Conservation (phyloP, 139 green algal genomes). For the Tetratostichococcus sp. region DNA sequence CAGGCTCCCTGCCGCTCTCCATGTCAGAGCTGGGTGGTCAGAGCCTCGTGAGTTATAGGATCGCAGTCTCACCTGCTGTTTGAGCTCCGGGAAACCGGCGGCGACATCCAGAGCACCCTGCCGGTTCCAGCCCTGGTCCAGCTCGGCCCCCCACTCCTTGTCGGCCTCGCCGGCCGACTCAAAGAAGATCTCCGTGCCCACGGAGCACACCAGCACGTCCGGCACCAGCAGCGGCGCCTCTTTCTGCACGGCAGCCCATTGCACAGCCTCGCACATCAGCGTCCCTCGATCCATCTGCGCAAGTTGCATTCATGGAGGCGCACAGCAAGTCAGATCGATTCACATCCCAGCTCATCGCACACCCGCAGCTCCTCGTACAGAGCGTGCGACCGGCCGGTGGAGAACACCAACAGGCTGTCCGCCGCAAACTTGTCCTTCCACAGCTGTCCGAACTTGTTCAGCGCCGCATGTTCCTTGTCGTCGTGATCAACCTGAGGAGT, state of each 20-base stretch:
- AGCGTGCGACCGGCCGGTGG: conserved; percentile 78
- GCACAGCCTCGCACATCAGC: too few species aligned
- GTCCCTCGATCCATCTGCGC: too few species aligned
- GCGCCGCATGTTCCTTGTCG: conserved; percentile 53
- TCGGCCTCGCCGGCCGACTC: conserved; percentile 45
- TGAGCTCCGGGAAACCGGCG: conserved; percentile 13
- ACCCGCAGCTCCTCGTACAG: conserved; percentile 73
- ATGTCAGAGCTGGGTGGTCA: too few species aligned
- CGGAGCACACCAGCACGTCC: conserved; percentile 85
- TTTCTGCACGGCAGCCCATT: conserved; percentile 30
- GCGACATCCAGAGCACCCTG: conserved; percentile 6
- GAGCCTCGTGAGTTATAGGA: too few species aligned
- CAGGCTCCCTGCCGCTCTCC: too few species aligned
- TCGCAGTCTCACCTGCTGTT: background rate
- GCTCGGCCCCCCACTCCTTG: conserved; percentile 47
- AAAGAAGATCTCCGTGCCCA: conserved; percentile 88
- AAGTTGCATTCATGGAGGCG: too few species aligned
- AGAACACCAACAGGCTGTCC: conserved; percentile 87
- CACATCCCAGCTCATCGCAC: background rate
- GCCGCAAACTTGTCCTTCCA: conserved; percentile 64
- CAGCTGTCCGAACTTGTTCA: conserved; percentile 69
- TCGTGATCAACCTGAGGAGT: conserved; percentile 73
- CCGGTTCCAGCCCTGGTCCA: conserved; percentile 60
- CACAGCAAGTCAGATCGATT: too few species aligned
- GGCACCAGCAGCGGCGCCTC: conserved; percentile 74